Evolutionary conservation across 495 filamentous ascomycete species (phyloP).

Genomic region (Jackrogersella minutella): DNA sequence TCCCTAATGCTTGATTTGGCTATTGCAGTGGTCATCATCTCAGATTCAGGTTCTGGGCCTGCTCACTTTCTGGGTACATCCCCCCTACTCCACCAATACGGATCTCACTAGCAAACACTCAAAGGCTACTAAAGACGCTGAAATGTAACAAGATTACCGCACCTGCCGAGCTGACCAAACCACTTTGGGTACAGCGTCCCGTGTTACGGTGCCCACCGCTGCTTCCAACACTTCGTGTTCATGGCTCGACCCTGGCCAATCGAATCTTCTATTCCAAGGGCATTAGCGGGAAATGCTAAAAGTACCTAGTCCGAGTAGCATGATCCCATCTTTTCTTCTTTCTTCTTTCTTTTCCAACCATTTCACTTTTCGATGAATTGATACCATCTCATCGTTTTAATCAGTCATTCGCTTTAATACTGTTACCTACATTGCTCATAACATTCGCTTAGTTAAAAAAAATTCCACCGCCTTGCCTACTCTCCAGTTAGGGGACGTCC

Average conservation of each 20-base stretch:
- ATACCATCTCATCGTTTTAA: conserved; percentile 28
- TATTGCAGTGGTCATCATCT: conserved; percentile 22
- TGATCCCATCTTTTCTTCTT: conserved; percentile 19
- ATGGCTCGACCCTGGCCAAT: conserved; percentile 30
- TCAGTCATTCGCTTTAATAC: conserved; percentile 40
- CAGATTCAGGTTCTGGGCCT: conserved; percentile 26
- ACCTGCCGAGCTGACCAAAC: conserved; percentile 31
- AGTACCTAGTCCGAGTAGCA: conserved; percentile 10
- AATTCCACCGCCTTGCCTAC: neutral
- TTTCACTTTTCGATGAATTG: conserved; percentile 29
- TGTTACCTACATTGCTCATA: conserved; percentile 12
- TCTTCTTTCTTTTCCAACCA: conserved; percentile 8
- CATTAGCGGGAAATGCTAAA: conserved; percentile 25
- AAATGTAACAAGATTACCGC: conserved; percentile 35
- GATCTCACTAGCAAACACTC: conserved; percentile 27
- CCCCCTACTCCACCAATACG: conserved; percentile 7
- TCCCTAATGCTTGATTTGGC: conserved; percentile 21
- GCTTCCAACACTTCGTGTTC: conserved; percentile 39
- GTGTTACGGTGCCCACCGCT: conserved; percentile 9
- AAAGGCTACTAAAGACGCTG: neutral
- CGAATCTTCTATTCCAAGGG: conserved; percentile 28
- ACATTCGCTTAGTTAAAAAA: conserved; percentile 37
- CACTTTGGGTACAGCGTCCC: conserved; percentile 23
- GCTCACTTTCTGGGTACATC: conserved; percentile 12
- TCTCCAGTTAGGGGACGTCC: conserved; percentile 17